These are phyloP conservation scores for Aethionema arabicum DNA, from an alignment of 345 rosid genomes.

Conservation along the genomic window DNA sequence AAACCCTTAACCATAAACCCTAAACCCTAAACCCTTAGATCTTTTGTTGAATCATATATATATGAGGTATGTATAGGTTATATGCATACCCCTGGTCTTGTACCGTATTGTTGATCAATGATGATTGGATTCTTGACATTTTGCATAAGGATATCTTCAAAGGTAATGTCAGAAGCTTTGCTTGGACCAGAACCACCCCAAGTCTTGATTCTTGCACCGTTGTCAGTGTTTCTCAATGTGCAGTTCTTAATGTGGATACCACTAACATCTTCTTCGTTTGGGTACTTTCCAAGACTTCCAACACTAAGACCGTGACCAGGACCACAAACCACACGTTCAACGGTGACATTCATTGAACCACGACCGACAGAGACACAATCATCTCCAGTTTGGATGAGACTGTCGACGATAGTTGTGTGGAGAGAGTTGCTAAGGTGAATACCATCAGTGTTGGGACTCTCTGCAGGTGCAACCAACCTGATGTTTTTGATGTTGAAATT, in stretches of 20 bases:
- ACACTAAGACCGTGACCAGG: conserved; percentile 43
- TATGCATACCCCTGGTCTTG: conserved; percentile 40
- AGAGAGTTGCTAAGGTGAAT: conserved; percentile 39
- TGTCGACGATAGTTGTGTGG: conserved; percentile 27
- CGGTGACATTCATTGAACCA: conserved; percentile 36
- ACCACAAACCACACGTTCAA: conserved; percentile 29
- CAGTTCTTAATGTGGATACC: conserved; percentile 32
- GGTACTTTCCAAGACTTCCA: conserved; percentile 42
- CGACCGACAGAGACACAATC: conserved; percentile 41
- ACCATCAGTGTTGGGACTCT: conserved; percentile 49
- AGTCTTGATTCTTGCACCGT: conserved; percentile 40
- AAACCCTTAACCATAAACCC: too few species aligned
- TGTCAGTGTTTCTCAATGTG: conserved; percentile 31
- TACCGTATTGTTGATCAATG: conserved; percentile 42
- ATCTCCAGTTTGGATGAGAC: conserved; percentile 33
- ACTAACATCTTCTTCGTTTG: conserved; percentile 30
- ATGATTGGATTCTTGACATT: conserved; percentile 39
- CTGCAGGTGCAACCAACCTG: conserved; percentile 50
- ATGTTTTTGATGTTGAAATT: conserved; percentile 33
- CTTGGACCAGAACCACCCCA: conserved; percentile 37
- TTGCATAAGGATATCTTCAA: conserved; percentile 31
- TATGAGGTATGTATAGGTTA: neutral
- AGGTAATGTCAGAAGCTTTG: conserved; percentile 13
- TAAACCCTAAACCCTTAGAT: neutral
- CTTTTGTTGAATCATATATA: neutral